Percentiles rank a stretch among this genome's conserved stretches.
These are phyloP conservation scores for Septoria linicola DNA, from an alignment of 2,329 filamentous ascomycete species.

Conservation along the genomic window DNA sequence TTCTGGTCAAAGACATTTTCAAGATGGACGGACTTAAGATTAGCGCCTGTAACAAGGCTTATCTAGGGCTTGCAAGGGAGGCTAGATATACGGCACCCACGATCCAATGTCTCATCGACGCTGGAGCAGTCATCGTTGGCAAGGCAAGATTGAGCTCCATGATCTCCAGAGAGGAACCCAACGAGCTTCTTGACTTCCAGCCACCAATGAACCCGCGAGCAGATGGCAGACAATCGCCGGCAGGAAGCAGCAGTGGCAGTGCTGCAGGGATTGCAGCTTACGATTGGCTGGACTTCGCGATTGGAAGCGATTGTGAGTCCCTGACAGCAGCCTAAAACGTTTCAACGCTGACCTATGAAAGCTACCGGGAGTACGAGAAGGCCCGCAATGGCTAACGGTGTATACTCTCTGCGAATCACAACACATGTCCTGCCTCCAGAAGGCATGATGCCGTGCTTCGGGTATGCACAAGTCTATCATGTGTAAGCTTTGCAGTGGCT, in stretches of 20 bases:
- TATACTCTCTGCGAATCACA: constrained; percentile 4
- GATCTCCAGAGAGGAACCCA: constrained; percentile 26
- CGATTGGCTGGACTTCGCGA: constrained; percentile 43
- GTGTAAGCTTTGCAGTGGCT: neutral
- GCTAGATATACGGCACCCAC: constrained; percentile 45
- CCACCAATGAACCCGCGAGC: constrained; percentile 46
- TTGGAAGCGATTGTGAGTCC: constrained; percentile 10
- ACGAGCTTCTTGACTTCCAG: constrained; percentile 39
- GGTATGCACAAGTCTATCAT: neutral
- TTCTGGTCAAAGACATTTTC: constrained; percentile 34
- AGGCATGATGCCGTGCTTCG: constrained; percentile 13
- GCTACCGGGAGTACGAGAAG: constrained; percentile 12
- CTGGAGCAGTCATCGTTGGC: constrained; percentile 53
- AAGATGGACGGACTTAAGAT: constrained; percentile 25
- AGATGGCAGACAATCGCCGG: constrained; percentile 49
- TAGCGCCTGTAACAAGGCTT: constrained; percentile 22
- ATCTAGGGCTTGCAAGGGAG: constrained; percentile 19
- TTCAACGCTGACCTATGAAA: neutral
- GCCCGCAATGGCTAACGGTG: constrained; percentile 5
- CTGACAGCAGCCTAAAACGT: neutral
- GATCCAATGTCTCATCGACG: constrained; percentile 53
- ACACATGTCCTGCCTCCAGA: neutral
- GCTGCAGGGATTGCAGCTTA: constrained; percentile 40
- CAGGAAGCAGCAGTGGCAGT: constrained; percentile 43
- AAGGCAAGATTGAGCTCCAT: constrained; percentile 41